Conservation (phyloP, 306 rosid genomes). For the Senna tora region DNA sequence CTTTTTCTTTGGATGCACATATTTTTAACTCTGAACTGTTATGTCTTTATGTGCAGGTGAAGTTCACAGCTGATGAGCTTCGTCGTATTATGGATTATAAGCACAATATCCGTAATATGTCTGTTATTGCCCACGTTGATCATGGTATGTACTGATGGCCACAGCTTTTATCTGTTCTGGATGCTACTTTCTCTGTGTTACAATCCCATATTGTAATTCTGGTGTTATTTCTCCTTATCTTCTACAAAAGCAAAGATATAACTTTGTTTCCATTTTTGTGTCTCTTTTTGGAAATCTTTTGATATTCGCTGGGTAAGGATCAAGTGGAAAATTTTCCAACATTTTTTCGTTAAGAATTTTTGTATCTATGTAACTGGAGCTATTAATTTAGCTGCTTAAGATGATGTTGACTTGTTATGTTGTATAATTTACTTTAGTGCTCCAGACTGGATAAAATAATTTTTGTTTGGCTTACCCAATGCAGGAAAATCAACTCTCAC, state of each 20-base stretch:
- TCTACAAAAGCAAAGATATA: background rate
- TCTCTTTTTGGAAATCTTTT: background rate
- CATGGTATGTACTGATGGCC: conserved; percentile 51
- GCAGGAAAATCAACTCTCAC: conserved; percentile 87
- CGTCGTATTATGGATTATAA: no score
- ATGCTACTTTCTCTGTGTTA: background rate
- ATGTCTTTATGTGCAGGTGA: no score
- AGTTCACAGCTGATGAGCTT: no score
- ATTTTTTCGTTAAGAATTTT: no score
- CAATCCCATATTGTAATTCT: background rate
- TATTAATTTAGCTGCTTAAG: background rate
- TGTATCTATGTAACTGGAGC: no score
- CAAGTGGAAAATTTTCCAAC: background rate
- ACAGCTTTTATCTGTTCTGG: background rate
- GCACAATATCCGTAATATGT: no score
- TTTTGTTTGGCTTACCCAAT: background rate
- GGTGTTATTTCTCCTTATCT: background rate
- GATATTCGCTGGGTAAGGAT: background rate
- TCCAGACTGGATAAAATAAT: background rate
- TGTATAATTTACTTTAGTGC: background rate
- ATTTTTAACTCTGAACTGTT: conserved; percentile 16
- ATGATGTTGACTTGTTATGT: background rate
- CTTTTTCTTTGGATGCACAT: background rate
- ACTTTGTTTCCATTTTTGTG: background rate
- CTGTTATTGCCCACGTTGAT: conserved; percentile 92